Base-by-base conservation (phyloP, 257 asterid genomes). In the Solanum appendiculatum region DNA sequence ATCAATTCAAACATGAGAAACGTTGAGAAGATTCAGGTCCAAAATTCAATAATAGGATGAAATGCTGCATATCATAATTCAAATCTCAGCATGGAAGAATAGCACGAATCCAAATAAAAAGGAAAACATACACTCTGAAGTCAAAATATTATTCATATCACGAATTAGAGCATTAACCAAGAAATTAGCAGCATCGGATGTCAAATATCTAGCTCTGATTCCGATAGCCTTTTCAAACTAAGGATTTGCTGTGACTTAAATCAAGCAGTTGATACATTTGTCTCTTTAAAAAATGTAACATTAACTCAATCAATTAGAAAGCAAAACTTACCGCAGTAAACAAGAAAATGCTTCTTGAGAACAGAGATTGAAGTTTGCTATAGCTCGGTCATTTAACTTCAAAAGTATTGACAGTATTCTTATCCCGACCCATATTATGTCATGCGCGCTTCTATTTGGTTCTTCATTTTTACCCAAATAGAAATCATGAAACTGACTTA, bases 361-460 rank as follows among this genome's bases (percentile, higher is more conserved):
- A 87, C 86, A 92, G 36, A 86, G 90, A 70, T 87, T 89, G 86
- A 93, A 89, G 74, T 91, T 90, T 87, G 92, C 89, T 70, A 92
- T 87, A 37, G 94, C 92, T 86, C 87, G 88, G 90, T 88, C 95
- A 90, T 92, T 92, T 89, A 89, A 89, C 91, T 89, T 92, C 90
- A 94, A 86, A 83, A 92, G 90, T 86, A 88, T 72, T 34, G 94
- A 89, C 64, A 93, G 60, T 86, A 96, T 94, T 84, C 91, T 90
- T 36, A 90, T 75, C 84, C 92, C 87, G 90, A 93, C 96, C 99
- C 99, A 97, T 89, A 90, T 91, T 86, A 95, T 42, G 89, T 97
- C 98, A 81, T 80, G 82, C 82, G 85, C 33, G 89, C 82, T 91
- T 89, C 89, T 87, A 83, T 89, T 88, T 37, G 83, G 66, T 88